Evolutionary conservation across 2,329 filamentous ascomycete genomes (phyloP), one percentile per base, ranked within the genome.

Genomic region (Ophiobolus disseminans): DNA sequence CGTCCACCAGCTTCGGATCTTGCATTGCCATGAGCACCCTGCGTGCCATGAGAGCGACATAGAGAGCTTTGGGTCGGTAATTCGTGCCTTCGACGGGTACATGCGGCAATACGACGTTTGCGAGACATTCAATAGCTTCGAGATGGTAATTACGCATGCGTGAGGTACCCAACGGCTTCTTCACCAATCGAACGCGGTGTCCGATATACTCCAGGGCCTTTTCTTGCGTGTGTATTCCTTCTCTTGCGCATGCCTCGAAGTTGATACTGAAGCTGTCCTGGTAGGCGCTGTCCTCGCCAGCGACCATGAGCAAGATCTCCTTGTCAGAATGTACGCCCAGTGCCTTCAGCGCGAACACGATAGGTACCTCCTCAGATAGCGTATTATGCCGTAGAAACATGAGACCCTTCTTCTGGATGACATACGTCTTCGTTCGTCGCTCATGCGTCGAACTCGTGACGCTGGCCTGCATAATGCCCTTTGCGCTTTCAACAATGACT

Each of bases 41-140:
- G n/a, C 94, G 88, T 21, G 91, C 90, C 94, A 99, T 99, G 78
- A 96, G 90, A 38, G 93, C 93, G 45, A 99, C 86, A 66, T 97
- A 99, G 7, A 97, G 83, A 17, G 93, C 92, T 71, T 99, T 99
- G n/a, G 93, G 92, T 46, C 94, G 87, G 73, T 97, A 97, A 68
- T 99, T 92, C 60, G 96, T 84, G 36, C 90, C 90, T 61, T 90
- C 85, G 28, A 99, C 92, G 4, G 91, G 88, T 22, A 99, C 92
- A 63, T 99, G 94, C 5, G 94, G 93, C 51, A 99, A 91, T 54
- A 99, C 89, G 45, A 97, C 88, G 65, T 91, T 93, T 14, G 92
- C 89, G 31, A 99, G 81, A 16, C 93, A 92, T 71, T 99, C 94
- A 1, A 99, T 82, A 3, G 91, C 94, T 75, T 97, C 92, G 66